Base-by-base conservation (phyloP, 192 early-diverging fungal genomes). In the Mortierella alpina region DNA sequence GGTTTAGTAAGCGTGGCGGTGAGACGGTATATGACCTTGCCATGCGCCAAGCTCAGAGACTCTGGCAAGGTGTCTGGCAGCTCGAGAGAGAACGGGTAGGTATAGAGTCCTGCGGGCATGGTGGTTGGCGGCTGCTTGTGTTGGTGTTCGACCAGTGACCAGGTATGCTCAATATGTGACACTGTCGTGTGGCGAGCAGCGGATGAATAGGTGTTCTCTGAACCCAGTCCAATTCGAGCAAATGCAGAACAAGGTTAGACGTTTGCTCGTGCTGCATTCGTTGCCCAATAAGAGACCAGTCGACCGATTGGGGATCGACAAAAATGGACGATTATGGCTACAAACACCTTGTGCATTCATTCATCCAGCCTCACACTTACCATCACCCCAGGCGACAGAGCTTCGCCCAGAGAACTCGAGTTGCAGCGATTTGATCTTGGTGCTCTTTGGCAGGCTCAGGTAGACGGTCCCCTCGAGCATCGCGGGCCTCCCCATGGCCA, bases 31-130 rank as follows among this genome's bases (percentile, higher is more conserved):
- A n/a, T 1, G 18, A 84, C 68, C 15, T 63, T 69, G 41, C 78
- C 78, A 47, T 70, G 68, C 5, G 59, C 15, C 40, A 57, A 55
- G 17, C 66, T 41, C 22, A 84, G 44, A 4, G 70, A 54, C 41
- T 84, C 79, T 14, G 79, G 74, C 18, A 84, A 53, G 0, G 57
- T 82, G 39, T 70, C 72, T 0, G 84, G 79, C 12, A 84, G 48
- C 13, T 73, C 71, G 12, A 84, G 50, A 44, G 63, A 61, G 68
- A 84, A 84, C 8, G 84, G 70, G 60, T 62, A 84, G 17, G 70
- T 52, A 58, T 84, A 70, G 41, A 60, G 67, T n/a, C 78, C 74
- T 42, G 74, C 67, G 13, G 31, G 23, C 5, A 78, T n/a, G 8
- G 63, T 39, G 20, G 56, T 68, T 22, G 57, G 13, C 18, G 59